Conservation (phyloP, 139 green algal species). For the Marvania coccoides region DNA sequence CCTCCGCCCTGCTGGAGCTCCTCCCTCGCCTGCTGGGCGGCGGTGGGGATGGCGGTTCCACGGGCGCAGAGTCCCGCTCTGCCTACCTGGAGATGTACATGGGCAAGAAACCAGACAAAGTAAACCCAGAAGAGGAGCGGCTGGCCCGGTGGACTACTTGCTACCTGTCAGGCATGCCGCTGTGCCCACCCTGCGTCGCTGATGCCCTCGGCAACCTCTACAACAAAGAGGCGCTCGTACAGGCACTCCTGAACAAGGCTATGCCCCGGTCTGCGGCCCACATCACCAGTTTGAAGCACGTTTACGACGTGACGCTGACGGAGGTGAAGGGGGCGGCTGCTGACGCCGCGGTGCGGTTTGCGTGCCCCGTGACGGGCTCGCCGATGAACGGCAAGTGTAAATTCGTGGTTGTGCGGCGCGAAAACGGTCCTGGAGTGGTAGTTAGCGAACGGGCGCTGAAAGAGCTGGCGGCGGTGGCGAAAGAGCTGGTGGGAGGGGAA, state of each 20-base stretch:
- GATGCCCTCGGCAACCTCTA: constrained; percentile 72
- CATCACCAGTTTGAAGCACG: constrained; percentile 60
- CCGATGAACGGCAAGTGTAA: constrained; percentile 56
- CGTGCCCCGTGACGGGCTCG: constrained; percentile 64
- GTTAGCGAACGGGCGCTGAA: constrained; percentile 77
- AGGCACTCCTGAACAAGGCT: constrained; percentile 53
- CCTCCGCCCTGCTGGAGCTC: constrained; percentile 16
- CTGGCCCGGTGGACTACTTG: constrained; percentile 68
- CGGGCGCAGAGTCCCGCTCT: constrained; percentile 73
- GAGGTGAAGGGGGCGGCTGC: background rate
- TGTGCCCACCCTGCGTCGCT: constrained; percentile 58
- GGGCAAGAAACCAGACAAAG: constrained; percentile 66
- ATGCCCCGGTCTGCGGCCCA: constrained; percentile 54
- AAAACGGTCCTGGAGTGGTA: constrained; percentile 38
- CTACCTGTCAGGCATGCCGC: constrained; percentile 55
- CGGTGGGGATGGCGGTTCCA: constrained; percentile 84
- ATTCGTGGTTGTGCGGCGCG: constrained; percentile 39
- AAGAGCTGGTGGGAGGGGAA: constrained; percentile 39
- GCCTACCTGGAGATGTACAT: constrained; percentile 89
- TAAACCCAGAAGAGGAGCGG: constrained; percentile 62
- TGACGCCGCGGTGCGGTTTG: constrained; percentile 32
- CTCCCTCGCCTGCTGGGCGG: constrained; percentile 48
- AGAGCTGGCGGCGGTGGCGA: constrained; percentile 44
- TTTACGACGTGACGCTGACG: constrained; percentile 37
- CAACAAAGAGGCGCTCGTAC: constrained; percentile 53